These are phyloP conservation scores for Kickxella alabastrina DNA, from an alignment of 192 early-diverging fungal genomes.

Conservation along the genomic window DNA sequence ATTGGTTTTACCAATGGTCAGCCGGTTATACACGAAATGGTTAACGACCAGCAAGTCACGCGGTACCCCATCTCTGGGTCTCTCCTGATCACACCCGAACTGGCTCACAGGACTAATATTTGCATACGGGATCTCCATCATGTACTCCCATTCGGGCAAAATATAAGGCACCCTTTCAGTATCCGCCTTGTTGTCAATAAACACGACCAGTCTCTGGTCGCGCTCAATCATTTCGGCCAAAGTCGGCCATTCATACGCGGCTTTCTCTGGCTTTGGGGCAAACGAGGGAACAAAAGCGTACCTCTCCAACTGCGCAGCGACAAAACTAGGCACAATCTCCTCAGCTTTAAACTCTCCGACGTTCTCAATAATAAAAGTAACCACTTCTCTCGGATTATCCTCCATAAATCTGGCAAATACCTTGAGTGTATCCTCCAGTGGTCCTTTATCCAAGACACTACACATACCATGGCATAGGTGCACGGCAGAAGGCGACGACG, in stretches of 20 bases:
- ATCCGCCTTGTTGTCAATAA: constrained; percentile 63
- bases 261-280: constrained; percentile 7
- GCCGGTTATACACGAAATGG: constrained; percentile 47
- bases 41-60: constrained; percentile 44
- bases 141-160: constrained; percentile 44
- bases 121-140: constrained; percentile 38
- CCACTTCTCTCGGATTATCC: constrained; percentile 64
- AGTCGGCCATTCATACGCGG: constrained; percentile 63
- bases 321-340: constrained; percentile 55
- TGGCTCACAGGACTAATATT: constrained; percentile 31
- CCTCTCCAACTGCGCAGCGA: constrained; percentile 48
- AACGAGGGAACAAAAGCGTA: constrained; percentile 49
- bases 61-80: constrained; percentile 26
- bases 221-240: constrained; percentile 57
- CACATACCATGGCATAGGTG: constrained; percentile 72
- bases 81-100: constrained; percentile 42
- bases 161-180: constrained; percentile 49
- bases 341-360: constrained; percentile 46
- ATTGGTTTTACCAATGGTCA: constrained; percentile 13
- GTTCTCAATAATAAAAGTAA: constrained; percentile 77
- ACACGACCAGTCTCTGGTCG: constrained; percentile 65
- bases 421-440: constrained; percentile 51
- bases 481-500: constrained; percentile 8
- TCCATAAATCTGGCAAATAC: constrained; percentile 60
- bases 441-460: constrained; percentile 59